phyloP scores from a whole-genome alignment of 1,139 yeast species.

The Candida sanyaensis region DNA sequence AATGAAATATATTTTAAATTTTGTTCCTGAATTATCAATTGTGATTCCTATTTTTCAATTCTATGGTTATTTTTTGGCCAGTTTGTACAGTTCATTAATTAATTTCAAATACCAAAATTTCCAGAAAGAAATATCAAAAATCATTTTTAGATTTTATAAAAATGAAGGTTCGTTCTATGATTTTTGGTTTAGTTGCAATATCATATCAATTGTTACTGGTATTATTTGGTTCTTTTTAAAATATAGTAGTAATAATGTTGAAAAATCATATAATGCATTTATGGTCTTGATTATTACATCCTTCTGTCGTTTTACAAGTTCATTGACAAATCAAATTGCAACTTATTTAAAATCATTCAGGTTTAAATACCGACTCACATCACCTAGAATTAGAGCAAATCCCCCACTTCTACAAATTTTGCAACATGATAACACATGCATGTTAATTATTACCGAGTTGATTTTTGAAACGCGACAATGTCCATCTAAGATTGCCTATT shows the following conservation, averaged over 20 bases:
- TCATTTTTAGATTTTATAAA: constrained; percentile 4
- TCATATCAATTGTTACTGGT: constrained; percentile 9
- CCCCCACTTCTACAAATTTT: constrained; percentile 7
- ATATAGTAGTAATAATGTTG: not conserved
- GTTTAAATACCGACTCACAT: not conserved
- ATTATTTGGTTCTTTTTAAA: constrained; percentile 9
- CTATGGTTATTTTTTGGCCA: constrained; percentile 4
- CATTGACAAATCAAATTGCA: constrained; percentile 6
- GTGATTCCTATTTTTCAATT: constrained; percentile 4
- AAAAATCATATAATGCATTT: constrained; percentile 10
- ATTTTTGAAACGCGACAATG: constrained; percentile 9
- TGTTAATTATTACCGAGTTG: constrained; percentile 12
- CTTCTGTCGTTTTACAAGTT: constrained; percentile 5
- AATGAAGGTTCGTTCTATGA: constrained; percentile 11
- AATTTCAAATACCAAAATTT: not conserved
- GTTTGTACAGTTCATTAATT: not conserved
- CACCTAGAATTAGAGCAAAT: constrained; percentile 3
- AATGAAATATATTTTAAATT: not conserved
- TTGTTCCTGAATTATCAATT: constrained; percentile 7
- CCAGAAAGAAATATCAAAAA: constrained; percentile 1
- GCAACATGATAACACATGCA: constrained; percentile 11
- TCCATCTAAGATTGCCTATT: constrained; percentile 5
- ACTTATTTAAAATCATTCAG: not conserved
- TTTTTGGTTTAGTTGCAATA: constrained; percentile 12
- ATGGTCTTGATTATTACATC: constrained; percentile 7